phyloP scores from a whole-genome alignment of 208 protist genomes.

The Novymonas esmeraldas region DNA sequence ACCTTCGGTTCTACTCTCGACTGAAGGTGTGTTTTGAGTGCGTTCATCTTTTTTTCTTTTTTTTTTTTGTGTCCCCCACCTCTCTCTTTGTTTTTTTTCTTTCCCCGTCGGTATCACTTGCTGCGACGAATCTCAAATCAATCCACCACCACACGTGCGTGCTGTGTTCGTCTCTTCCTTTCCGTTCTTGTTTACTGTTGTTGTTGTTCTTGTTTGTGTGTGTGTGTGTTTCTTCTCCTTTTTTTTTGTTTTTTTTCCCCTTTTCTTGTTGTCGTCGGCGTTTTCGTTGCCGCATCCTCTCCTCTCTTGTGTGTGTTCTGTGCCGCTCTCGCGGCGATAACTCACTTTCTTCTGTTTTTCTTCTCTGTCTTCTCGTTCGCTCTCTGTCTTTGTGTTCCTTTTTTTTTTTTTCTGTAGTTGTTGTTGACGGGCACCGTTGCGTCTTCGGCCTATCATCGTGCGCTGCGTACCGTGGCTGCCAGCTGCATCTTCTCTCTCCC shows the following conservation, averaged over 20 bases:
- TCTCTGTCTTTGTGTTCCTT: too few relatives aligned
- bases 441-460: too few relatives aligned
- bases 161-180: not conserved
- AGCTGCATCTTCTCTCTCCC: not conserved
- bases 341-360: too few relatives aligned
- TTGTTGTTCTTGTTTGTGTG: not conserved
- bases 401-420: not conserved
- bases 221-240: too few relatives aligned
- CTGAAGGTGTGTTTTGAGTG: too few relatives aligned
- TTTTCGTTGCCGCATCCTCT: not conserved
- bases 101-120: too few relatives aligned
- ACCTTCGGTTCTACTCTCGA: too few relatives aligned
- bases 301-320: not conserved
- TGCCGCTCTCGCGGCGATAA: too few relatives aligned
- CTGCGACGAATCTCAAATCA: too few relatives aligned
- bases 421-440: too few relatives aligned
- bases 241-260: not conserved
- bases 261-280: not conserved
- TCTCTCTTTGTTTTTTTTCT: not conserved
- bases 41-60: not conserved
- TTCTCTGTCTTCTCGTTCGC: too few relatives aligned
- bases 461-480: too few relatives aligned
- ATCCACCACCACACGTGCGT: not conserved
- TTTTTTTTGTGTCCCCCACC: not conserved
- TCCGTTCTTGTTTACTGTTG: conserved; percentile 2